A percentile compares a stretch with the other conserved stretches of the same genome.
phyloP scores from a whole-genome alignment of 108 stramenopile genomes.

The Bacterosira constricta region DNA sequence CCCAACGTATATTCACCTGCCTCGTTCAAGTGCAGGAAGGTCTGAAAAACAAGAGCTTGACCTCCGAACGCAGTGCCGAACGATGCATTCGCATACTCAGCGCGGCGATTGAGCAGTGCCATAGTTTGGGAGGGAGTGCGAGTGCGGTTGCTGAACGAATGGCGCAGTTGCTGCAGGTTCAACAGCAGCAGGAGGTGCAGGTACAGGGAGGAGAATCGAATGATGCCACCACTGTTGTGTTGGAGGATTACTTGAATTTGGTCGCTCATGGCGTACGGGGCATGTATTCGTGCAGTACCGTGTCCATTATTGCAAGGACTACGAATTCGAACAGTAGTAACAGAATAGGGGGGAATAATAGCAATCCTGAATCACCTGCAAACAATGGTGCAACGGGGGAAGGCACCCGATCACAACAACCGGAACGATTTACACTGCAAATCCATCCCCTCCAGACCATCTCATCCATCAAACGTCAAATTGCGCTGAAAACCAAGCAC shows the following conservation, averaged over 20 bases:
- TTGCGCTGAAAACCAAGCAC: slow-evolving; percentile 67
- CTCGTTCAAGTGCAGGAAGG: slow-evolving; percentile 68
- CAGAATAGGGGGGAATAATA: neutral
- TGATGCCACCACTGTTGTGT: slow-evolving; percentile 11
- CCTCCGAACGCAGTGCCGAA: slow-evolving; percentile 72
- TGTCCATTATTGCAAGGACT: slow-evolving; percentile 63
- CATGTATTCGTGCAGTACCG: slow-evolving; percentile 62
- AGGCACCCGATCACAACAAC: slow-evolving; percentile 16
- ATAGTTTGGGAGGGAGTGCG: slow-evolving; percentile 57
- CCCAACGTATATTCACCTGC: slow-evolving; percentile 67
- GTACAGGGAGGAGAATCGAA: neutral
- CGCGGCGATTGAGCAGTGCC: slow-evolving; percentile 68
- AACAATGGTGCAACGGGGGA: neutral
- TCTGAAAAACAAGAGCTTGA: slow-evolving; percentile 47
- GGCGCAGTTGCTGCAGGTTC: neutral
- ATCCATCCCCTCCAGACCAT: slow-evolving; percentile 87
- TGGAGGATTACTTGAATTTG: slow-evolving; percentile 45
- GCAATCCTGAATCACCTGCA: slow-evolving; percentile 14
- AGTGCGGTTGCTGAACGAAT: slow-evolving; percentile 58
- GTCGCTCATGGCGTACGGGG: slow-evolving; percentile 86
- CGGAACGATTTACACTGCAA: slow-evolving; percentile 69
- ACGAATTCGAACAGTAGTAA: too few relatives aligned
- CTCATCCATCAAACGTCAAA: slow-evolving; percentile 65
- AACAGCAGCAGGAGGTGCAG: slow-evolving; percentile 1
- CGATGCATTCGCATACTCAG: slow-evolving; percentile 85